phyloP scores from a whole-genome alignment of 495 filamentous ascomycete species.

The Penicillium desertorum region DNA sequence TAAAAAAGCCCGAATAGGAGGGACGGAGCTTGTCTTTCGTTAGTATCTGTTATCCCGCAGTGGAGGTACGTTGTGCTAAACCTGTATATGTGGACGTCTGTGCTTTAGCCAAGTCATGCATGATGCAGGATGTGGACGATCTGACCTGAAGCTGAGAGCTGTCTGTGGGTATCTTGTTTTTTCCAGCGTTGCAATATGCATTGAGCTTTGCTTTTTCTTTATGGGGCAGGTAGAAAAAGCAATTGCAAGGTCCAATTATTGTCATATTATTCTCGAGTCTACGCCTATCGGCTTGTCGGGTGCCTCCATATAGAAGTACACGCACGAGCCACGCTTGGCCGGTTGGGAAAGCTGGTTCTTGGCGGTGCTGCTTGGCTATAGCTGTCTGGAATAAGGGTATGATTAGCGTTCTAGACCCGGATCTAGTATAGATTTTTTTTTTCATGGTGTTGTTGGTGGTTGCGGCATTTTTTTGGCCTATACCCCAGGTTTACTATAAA shows the following conservation, averaged over 20 bases:
- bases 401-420: not conserved
- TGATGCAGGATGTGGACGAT: slow-evolving; percentile 10
- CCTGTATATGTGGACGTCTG: slow-evolving; percentile 5
- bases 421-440: not conserved
- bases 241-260: not conserved
- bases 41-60: not conserved
- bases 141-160: slow-evolving; percentile 9
- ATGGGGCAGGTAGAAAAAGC: not conserved
- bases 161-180: slow-evolving; percentile 1
- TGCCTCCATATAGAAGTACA: not conserved
- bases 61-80: slow-evolving; percentile 6
- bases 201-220: slow-evolving; percentile 2
- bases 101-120: slow-evolving; percentile 10
- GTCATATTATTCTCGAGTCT: not conserved
- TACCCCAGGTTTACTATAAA: not conserved
- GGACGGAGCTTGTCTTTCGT: slow-evolving; percentile 1
- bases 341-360: slow-evolving; percentile 16
- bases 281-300: slow-evolving; percentile 4
- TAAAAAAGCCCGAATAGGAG: not conserved
- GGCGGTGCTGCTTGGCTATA: slow-evolving; percentile 15
- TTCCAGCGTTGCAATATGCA: not conserved
- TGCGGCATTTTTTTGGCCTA: slow-evolving; percentile 2
- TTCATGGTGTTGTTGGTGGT: not conserved
- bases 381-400: not conserved
- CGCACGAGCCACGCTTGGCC: slow-evolving; percentile 15